Evolutionary conservation across 345 rosid species (phyloP), one percentile per base, ranked within the genome.

Genomic region (Euphorbia lathyris): DNA sequence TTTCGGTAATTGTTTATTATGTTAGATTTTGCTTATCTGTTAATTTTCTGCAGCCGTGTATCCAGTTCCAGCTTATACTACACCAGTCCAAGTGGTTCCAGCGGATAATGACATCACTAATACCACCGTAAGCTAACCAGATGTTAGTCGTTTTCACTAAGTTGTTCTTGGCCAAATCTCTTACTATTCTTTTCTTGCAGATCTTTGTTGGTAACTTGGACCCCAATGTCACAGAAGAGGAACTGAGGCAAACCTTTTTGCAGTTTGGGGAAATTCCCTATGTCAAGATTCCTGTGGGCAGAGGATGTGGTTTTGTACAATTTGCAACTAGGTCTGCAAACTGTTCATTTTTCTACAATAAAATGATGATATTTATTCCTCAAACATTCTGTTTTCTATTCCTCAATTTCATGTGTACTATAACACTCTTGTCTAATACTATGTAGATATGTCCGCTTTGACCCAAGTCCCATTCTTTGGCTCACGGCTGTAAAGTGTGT

Each of bases 251-350:
- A 70, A 77, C 83, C 17, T 90, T 95, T 80, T 70, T 73, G 13
- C 89, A 87, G 55, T 83, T 86, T 60, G 98, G 99, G 70, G 97
- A 95, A 58, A 83, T 92, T 65, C 69, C 80, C 14, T 85, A 81
- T 80, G 90, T 85, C 72, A 90, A 92, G 76, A 95, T 95, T 86
- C 99, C 98, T 70, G 82, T 68, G 27, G 87, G 90, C 63, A 90
- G 87, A 79, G 99, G 96, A 78, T 95, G 96, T 43, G 98, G 97
- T 34, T 95, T 82, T 83, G 84, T 95, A 63, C 98, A 90, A 63
- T 90, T 90, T 65, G 85, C 80, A 56, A 79, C 87, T 45, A 90
- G 97, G 99, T 90, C 66, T 69, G 71, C 73, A 65, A 51, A 3
- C 69, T 73, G 69, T 71, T 70, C 51, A 2, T 45, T 8, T 1